A percentile compares a stretch with the other conserved stretches of the same genome.
These are phyloP conservation scores for Fusarium multiceps DNA, from an alignment of 2,329 filamentous ascomycete genomes.

Conservation along the genomic window DNA sequence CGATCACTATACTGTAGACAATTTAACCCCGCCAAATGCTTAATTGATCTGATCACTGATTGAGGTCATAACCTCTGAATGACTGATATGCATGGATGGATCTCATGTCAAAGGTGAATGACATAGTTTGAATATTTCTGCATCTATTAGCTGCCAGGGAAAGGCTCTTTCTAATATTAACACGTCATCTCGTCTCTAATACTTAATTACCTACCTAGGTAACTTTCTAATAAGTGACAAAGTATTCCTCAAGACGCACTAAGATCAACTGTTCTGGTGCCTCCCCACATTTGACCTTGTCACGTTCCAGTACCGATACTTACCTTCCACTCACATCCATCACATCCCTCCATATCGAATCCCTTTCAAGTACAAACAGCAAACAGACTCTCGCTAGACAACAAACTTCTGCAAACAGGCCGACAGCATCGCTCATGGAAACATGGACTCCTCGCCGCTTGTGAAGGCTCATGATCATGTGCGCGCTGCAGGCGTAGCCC, in stretches of 20 bases:
- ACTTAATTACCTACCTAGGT: neutral
- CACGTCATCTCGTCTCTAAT: neutral
- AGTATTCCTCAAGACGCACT: neutral
- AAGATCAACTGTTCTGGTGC: slow-evolving; percentile 21
- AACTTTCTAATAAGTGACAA: neutral
- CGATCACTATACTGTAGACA: neutral
- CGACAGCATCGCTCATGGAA: slow-evolving; percentile 24
- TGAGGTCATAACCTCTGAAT: neutral
- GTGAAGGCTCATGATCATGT: slow-evolving; percentile 87
- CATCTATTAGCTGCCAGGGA: neutral
- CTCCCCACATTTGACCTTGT: slow-evolving; percentile 40
- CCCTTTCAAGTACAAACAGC: slow-evolving; percentile 1
- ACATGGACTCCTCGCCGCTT: slow-evolving; percentile 55
- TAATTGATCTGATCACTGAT: slow-evolving; percentile 11
- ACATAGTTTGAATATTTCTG: neutral
- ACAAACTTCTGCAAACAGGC: neutral
- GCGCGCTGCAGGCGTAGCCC: slow-evolving; percentile 81
- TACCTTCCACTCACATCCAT: neutral
- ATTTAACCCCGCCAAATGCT: neutral
- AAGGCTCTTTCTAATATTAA: neutral
- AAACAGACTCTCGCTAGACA: neutral
- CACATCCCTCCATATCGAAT: slow-evolving; percentile 1
- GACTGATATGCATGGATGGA: neutral
- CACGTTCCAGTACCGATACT: slow-evolving; percentile 24
- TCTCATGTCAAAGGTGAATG: slow-evolving; percentile 8